phyloP scores from a whole-genome alignment of 345 rosid genomes.

The Carallia brachiata region DNA sequence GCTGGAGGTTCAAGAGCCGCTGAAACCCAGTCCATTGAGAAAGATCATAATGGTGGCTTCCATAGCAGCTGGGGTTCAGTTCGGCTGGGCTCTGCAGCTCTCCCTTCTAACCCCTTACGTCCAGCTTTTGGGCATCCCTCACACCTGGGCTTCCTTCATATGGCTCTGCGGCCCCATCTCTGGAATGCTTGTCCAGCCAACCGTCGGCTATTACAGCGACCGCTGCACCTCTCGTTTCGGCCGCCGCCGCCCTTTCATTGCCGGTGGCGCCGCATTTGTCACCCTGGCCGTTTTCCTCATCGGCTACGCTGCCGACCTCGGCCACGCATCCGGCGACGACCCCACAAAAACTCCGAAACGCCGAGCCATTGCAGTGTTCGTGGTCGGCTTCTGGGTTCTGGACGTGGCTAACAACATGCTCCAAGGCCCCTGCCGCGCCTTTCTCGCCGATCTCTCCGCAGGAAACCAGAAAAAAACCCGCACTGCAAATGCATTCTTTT shows the following conservation, averaged over 20 bases:
- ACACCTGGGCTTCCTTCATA: slow-evolving; percentile 78
- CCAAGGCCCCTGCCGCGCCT: slow-evolving; percentile 81
- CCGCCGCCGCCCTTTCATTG: slow-evolving; percentile 86
- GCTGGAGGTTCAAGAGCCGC: not conserved
- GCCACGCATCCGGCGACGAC: slow-evolving; percentile 54
- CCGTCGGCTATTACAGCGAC: slow-evolving; percentile 83
- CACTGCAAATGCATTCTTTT: slow-evolving; percentile 55
- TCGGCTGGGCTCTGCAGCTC: slow-evolving; percentile 94
- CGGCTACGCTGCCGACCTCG: slow-evolving; percentile 81
- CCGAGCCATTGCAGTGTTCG: slow-evolving; percentile 67
- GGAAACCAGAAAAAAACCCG: slow-evolving; percentile 50
- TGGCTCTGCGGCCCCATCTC: slow-evolving; percentile 96
- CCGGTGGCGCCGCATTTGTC: slow-evolving; percentile 51
- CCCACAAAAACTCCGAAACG: slow-evolving; percentile 34
- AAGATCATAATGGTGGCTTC: slow-evolving; percentile 66
- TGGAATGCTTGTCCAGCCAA: slow-evolving; percentile 84
- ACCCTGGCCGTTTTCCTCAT: slow-evolving; percentile 64
- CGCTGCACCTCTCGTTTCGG: slow-evolving; percentile 70
- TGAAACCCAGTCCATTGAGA: slow-evolving; percentile 18
- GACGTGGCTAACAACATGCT: slow-evolving; percentile 89
- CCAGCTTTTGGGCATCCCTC: slow-evolving; percentile 80
- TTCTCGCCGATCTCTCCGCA: slow-evolving; percentile 77
- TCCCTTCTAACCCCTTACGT: slow-evolving; percentile 85
- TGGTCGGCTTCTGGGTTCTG: slow-evolving; percentile 78
- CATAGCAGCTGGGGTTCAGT: slow-evolving; percentile 84